These are phyloP conservation scores for Ophiostoma tasmaniense DNA, from an alignment of 2,329 filamentous ascomycete genomes.

Conservation along the genomic window DNA sequence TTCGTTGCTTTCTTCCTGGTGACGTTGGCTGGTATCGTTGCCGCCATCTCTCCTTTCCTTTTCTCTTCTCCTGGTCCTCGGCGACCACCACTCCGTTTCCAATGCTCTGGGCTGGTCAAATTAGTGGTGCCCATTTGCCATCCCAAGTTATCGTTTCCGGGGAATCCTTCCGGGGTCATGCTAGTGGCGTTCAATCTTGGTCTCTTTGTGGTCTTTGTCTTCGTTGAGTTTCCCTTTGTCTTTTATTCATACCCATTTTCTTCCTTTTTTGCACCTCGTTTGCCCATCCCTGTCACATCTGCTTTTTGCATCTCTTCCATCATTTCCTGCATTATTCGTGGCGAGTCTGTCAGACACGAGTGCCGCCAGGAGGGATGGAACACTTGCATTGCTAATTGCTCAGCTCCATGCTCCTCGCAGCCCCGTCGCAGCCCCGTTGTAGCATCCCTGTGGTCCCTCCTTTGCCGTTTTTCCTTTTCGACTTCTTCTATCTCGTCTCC, in stretches of 20 bases:
- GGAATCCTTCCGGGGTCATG: background rate
- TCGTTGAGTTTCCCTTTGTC: background rate
- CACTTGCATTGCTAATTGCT: background rate
- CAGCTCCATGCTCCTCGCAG: background rate
- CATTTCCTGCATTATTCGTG: background rate
- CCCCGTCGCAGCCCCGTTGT: background rate
- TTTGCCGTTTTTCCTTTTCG: background rate
- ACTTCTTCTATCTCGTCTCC: slow-evolving; percentile 1
- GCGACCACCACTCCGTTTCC: background rate
- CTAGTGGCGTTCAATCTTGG: background rate
- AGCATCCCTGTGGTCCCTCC: background rate
- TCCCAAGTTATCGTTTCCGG: slow-evolving; percentile 4
- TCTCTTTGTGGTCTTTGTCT: background rate
- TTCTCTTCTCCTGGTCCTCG: background rate
- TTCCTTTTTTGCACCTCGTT: no score
- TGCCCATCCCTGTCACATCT: background rate
- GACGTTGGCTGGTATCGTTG: background rate
- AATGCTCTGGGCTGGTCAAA: background rate
- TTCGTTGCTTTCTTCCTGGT: background rate
- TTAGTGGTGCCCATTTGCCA: background rate
- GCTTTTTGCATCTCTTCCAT: background rate
- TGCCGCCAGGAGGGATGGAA: background rate
- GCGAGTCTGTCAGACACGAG: no score
- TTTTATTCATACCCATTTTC: background rate
- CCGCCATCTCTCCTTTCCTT: background rate